Evolutionary conservation across 805 yeast genomes (phyloP), one percentile per base, ranked within the genome.

Genomic region (Monosporozyma solicola): DNA sequence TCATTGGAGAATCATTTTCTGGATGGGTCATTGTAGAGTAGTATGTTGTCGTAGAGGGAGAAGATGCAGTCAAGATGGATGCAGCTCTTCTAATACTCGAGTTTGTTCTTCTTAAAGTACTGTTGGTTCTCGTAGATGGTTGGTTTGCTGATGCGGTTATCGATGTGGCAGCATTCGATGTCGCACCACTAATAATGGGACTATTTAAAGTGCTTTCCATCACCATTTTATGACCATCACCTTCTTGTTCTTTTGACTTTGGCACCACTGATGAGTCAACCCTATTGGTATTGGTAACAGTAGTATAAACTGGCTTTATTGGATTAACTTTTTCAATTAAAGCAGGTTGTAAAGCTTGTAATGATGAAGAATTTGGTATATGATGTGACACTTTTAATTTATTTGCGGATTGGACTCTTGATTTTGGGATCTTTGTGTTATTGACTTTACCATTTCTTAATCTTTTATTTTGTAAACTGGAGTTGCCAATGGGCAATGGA

Each of bases 11-110:
- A 9, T 25, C 32, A 49, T 15, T 27, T 8, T 39, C 43, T 50
- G 11, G 46, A 47, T 10, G 52, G 8, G 20, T 55, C 27, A 41
- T 51, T 53, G 31, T 47, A 52, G 53, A 24, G 11, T 29, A 46
- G 24, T 51, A 31, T 7, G 50, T 25, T n/a, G 41, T 37, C 4
- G 50, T 53, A 10, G 49, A 51, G 6, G 57, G 55, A 8, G 53
- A 16, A 4, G 62, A 53, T 2, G 65, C 52, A 10, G 63, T 64
- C 32, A 68, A 58, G 1, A 60, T 62, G 1, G 72, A 69, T 4
- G 71, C 71, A 10, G 72, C 72, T 53, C 72, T 61, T 54, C 65
- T 67, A 22, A 69, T 68, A 6, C 71, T 66, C 0, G 72, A 69
- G 7, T 67, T 65, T 0, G 72, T 66, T 35, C 72, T 61, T 55